These are phyloP conservation scores for Prunus mongolica DNA, from an alignment of 306 rosid species.

Conservation along the genomic window DNA sequence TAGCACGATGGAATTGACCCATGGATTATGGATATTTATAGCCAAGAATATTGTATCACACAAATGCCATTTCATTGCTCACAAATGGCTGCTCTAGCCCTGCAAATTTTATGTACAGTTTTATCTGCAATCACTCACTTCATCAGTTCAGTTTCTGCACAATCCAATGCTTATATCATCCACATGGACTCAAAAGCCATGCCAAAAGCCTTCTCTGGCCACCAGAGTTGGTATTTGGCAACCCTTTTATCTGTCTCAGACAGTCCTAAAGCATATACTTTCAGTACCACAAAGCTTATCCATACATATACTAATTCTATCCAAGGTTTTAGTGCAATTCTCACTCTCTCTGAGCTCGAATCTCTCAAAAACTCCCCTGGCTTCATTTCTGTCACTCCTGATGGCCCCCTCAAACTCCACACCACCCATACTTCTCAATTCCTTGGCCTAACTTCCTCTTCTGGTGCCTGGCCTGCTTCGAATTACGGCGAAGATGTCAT, in stretches of 20 bases:
- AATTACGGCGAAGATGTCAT: slow-evolving; percentile 7
- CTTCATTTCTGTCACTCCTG: background rate
- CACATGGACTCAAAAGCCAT: slow-evolving; percentile 25
- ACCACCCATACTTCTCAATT: slow-evolving; percentile 14
- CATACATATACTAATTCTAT: slow-evolving; percentile 16
- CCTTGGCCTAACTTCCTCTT: slow-evolving; percentile 8
- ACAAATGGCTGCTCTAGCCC: slow-evolving; percentile 17
- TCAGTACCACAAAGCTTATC: slow-evolving; percentile 2
- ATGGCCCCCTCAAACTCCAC: slow-evolving; percentile 11
- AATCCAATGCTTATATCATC: slow-evolving; percentile 2
- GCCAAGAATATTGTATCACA: background rate
- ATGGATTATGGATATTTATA: background rate
- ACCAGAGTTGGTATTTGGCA: slow-evolving; percentile 12
- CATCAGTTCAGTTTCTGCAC: background rate
- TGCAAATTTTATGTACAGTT: background rate
- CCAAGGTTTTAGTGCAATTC: slow-evolving; percentile 24
- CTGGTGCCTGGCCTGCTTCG: slow-evolving; percentile 19
- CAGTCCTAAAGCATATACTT: background rate
- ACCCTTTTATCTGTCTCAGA: slow-evolving; percentile 20
- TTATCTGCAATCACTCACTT: slow-evolving; percentile 2
- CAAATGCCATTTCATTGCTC: background rate
- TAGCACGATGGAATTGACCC: background rate
- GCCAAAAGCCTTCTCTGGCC: slow-evolving; percentile 20
- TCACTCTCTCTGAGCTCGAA: slow-evolving; percentile 18
- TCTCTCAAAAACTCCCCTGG: slow-evolving; percentile 1